These are phyloP conservation scores for Tolypocladium inflatum DNA, from an alignment of 2,329 filamentous ascomycete species.

Conservation along the genomic window DNA sequence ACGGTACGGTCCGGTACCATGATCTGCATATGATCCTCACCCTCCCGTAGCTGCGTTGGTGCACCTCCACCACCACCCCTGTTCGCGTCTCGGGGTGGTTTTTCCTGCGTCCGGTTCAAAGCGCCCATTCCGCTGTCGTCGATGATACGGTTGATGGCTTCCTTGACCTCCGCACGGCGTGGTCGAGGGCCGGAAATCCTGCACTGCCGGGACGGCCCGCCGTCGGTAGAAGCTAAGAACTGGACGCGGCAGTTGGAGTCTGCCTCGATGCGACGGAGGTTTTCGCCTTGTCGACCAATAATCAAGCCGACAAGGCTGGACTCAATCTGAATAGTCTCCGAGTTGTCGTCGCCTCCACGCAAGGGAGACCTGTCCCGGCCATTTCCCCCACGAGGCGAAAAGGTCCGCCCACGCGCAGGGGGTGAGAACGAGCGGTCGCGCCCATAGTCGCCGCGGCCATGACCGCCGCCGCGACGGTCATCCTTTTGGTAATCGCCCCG, in stretches of 20 bases:
- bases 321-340: slow-evolving; percentile 78
- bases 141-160: slow-evolving; percentile 79
- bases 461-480: slow-evolving; percentile 62
- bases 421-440: slow-evolving; percentile 69
- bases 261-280: slow-evolving; percentile 72
- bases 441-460: slow-evolving; percentile 29
- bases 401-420: slow-evolving; percentile 42
- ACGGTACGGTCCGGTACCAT: slow-evolving; percentile 93
- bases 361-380: slow-evolving; percentile 52
- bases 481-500: slow-evolving; percentile 70
- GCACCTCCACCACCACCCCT: slow-evolving; percentile 18
- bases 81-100: slow-evolving; percentile 24
- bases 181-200: slow-evolving; percentile 69
- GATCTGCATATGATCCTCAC: slow-evolving; percentile 81
- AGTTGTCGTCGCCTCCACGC: slow-evolving; percentile 52
- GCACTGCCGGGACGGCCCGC: slow-evolving; percentile 69
- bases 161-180: slow-evolving; percentile 67
- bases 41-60: slow-evolving; percentile 54
- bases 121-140: slow-evolving; percentile 58
- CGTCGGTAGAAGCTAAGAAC: slow-evolving; percentile 70
- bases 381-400: slow-evolving; percentile 48
- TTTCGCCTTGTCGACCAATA: slow-evolving; percentile 85
- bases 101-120: slow-evolving; percentile 33
- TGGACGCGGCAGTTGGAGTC: slow-evolving; percentile 80
- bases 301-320: slow-evolving; percentile 81